These are phyloP conservation scores for Monosporozyma aerobia DNA, from an alignment of 805 yeast species.

Conservation along the genomic window DNA sequence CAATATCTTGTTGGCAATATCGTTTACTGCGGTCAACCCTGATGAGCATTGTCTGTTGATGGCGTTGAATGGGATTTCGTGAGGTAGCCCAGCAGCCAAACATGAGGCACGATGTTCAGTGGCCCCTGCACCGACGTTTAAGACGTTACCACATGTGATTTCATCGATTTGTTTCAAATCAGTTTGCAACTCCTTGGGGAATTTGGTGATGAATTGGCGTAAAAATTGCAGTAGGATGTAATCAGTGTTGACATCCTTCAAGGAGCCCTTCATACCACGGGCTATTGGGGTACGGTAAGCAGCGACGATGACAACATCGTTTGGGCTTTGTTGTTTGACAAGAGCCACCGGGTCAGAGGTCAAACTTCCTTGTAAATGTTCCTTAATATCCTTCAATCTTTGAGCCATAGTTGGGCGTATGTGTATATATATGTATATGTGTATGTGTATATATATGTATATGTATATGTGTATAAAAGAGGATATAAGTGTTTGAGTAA, in stretches of 20 bases:
- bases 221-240: slow-evolving; percentile 63
- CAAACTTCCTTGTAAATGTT: slow-evolving; percentile 17
- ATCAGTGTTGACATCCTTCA: slow-evolving; percentile 76
- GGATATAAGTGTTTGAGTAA: too few species aligned
- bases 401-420: slow-evolving; percentile 14
- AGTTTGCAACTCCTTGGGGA: slow-evolving; percentile 33
- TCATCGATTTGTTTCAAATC: slow-evolving; percentile 64
- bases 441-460: neutral
- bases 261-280: slow-evolving; percentile 78
- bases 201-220: slow-evolving; percentile 47
- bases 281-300: slow-evolving; percentile 89
- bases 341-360: neutral
- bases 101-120: slow-evolving; percentile 89
- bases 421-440: neutral
- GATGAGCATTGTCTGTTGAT: slow-evolving; percentile 93
- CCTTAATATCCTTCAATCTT: slow-evolving; percentile 24
- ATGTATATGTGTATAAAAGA: neutral
- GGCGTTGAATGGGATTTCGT: slow-evolving; percentile 68
- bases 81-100: slow-evolving; percentile 85
- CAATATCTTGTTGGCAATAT: slow-evolving; percentile 79
- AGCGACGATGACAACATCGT: slow-evolving; percentile 83
- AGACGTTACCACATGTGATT: slow-evolving; percentile 82
- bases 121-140: slow-evolving; percentile 90
- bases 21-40: slow-evolving; percentile 83
- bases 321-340: slow-evolving; percentile 44